Evolutionary conservation across 1,139 yeast genomes (phyloP).

Genomic region (Saccharomyces uvarum): DNA sequence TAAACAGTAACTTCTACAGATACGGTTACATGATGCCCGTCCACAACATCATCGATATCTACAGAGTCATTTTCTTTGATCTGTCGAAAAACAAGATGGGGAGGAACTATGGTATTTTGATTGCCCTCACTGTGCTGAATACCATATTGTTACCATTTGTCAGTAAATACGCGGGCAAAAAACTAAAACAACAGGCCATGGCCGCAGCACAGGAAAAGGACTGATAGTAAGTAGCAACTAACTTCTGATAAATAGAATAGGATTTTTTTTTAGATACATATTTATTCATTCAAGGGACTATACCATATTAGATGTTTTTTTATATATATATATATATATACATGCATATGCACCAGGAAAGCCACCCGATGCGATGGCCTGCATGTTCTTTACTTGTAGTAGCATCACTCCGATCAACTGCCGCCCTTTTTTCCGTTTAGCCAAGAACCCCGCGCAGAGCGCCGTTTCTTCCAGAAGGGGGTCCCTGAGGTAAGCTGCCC

Average conservation of each 20-base stretch:
- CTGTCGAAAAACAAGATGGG: conserved; percentile 53
- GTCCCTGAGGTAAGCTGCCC: too few species aligned
- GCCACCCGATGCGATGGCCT: too few species aligned
- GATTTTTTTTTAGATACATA: conserved; percentile 3
- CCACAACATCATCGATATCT: conserved; percentile 47
- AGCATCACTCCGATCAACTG: too few species aligned
- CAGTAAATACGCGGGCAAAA: conserved; percentile 29
- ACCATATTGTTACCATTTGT: conserved; percentile 40
- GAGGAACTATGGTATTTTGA: conserved; percentile 46
- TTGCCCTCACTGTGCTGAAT: conserved; percentile 50
- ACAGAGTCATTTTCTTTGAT: conserved; percentile 48
- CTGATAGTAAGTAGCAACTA: neutral
- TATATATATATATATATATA: neutral
- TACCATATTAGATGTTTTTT: conserved; percentile 2
- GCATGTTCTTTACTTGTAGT: too few species aligned
- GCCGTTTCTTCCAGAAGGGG: too few species aligned
- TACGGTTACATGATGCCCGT: conserved; percentile 63
- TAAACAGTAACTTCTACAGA: conserved; percentile 46
- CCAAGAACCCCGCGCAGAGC: too few species aligned
- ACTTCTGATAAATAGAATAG: neutral
- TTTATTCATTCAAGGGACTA: conserved; percentile 25
- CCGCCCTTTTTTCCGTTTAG: too few species aligned
- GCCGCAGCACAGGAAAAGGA: neutral
- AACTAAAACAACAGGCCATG: conserved; percentile 2
- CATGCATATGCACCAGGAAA: too few species aligned